These are phyloP conservation scores for Intubia oerlemansii DNA, from an alignment of 2,329 filamentous ascomycete species.

Conservation along the genomic window DNA sequence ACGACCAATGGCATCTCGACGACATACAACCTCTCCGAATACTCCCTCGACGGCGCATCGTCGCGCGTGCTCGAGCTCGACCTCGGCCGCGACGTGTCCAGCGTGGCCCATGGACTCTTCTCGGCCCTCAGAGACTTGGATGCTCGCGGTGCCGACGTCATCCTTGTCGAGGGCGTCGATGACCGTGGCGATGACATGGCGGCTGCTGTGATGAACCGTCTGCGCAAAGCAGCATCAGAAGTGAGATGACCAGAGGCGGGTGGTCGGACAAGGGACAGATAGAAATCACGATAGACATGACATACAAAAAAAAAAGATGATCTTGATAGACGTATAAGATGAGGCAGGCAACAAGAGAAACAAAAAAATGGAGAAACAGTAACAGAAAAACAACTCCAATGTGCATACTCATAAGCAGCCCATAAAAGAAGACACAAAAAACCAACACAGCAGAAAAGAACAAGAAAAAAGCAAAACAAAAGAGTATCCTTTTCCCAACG, in stretches of 20 bases:
- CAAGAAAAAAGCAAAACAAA: background rate
- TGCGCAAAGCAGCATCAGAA: conserved; percentile 54
- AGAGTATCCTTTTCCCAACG: too few species aligned
- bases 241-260: conserved; percentile 19
- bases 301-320: background rate
- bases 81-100: conserved; percentile 47
- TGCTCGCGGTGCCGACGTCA: conserved; percentile 53
- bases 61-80: conserved; percentile 52
- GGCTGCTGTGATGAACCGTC: conserved; percentile 67
- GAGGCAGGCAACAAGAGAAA: too few species aligned
- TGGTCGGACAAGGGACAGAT: too few species aligned
- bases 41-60: conserved; percentile 15
- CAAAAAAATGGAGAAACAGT: background rate
- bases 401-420: too few species aligned
- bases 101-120: conserved; percentile 74
- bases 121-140: conserved; percentile 74
- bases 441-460: too few species aligned
- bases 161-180: conserved; percentile 76
- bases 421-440: too few species aligned
- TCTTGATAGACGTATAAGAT: too few species aligned
- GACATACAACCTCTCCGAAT: conserved; percentile 16
- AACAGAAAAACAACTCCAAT: background rate
- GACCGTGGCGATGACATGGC: conserved; percentile 67
- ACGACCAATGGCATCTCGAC: background rate
- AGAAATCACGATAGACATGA: conserved; percentile 4